A percentile compares a stretch with the other conserved stretches of the same genome.
phyloP scores from a whole-genome alignment of 2,329 filamentous ascomycete genomes.

The Pestalotiopsis sp. region DNA sequence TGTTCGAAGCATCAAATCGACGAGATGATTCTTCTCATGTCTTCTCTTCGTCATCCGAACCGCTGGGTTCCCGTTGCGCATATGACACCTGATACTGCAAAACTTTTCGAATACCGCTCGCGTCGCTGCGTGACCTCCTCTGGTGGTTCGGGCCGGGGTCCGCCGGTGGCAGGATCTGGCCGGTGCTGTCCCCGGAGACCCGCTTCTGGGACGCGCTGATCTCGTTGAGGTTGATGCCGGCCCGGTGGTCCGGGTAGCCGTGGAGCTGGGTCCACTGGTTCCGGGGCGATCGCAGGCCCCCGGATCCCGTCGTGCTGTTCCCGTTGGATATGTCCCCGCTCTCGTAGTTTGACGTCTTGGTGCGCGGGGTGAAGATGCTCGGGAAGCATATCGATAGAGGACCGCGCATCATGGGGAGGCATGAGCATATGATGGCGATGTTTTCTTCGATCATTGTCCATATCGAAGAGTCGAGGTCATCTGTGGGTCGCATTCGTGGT shows the following conservation, averaged over 20 bases:
- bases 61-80: neutral
- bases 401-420: slow-evolving; percentile 40
- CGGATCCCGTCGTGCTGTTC: neutral
- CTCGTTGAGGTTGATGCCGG: slow-evolving; percentile 3
- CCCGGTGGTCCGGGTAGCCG: neutral
- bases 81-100: neutral
- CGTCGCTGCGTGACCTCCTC: neutral
- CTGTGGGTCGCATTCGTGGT: slow-evolving; percentile 14
- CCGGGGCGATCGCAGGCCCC: neutral
- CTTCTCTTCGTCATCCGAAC: neutral
- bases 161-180: neutral
- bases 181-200: neutral
- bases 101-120: neutral
- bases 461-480: slow-evolving; percentile 36
- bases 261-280: neutral
- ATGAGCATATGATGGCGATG: slow-evolving; percentile 40
- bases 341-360: neutral
- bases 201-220: neutral
- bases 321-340: neutral
- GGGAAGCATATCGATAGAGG: slow-evolving; percentile 39
- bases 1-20: neutral
- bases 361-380: slow-evolving; percentile 24
- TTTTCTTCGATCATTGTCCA: slow-evolving; percentile 43
- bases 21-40: neutral
- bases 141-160: neutral